Evolutionary conservation across 208 protist genomes (phyloP).

Genomic region (Spironucleus salmonicida): DNA sequence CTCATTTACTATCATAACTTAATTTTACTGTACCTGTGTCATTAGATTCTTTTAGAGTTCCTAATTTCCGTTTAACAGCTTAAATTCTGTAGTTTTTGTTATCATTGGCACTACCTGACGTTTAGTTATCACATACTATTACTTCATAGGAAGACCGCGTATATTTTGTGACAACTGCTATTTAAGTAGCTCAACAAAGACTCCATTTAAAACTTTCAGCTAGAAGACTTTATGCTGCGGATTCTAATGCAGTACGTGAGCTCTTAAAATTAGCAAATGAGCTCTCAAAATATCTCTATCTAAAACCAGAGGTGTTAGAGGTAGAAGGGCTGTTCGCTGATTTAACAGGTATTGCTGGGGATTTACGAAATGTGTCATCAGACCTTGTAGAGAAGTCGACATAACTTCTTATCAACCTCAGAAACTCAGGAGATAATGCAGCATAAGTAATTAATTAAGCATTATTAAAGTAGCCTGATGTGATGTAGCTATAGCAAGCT

Average conservation of each 20-base stretch:
- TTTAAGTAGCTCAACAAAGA: background rate
- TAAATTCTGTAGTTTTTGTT: background rate
- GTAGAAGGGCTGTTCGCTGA: background rate
- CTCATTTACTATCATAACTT: background rate
- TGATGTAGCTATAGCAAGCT: background rate
- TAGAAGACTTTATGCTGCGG: slow-evolving; percentile 7
- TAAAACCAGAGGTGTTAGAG: background rate
- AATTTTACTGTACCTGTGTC: background rate
- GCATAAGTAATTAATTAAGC: background rate
- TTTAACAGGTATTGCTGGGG: background rate
- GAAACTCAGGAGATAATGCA: background rate
- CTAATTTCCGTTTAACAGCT: background rate
- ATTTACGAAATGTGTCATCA: background rate
- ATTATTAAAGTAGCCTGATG: background rate
- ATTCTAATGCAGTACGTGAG: background rate
- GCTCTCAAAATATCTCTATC: background rate
- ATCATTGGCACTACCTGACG: background rate
- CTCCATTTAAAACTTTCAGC: background rate
- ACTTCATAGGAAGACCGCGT: background rate
- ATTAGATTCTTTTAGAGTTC: background rate
- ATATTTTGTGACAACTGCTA: slow-evolving; percentile 18
- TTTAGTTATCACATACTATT: background rate
- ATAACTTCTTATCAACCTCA: background rate
- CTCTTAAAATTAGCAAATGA: background rate
- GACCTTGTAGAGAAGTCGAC: background rate